Conservation (phyloP, 306 rosid genomes). For the Crotalaria pallida region DNA sequence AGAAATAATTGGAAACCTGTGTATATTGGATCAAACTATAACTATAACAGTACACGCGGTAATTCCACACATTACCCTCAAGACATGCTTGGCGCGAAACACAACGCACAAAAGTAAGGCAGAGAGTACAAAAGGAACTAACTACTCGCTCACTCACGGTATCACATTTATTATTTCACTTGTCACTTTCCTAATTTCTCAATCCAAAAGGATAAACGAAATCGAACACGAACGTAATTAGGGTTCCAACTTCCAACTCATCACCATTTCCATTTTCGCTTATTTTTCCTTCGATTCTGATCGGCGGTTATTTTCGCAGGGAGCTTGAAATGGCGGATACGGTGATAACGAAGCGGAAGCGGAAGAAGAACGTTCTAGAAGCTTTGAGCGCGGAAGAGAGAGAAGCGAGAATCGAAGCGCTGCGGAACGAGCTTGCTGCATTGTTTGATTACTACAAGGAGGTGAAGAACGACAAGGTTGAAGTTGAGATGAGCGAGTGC, state of each 20-base stretch:
- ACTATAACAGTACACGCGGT: too few relatives aligned
- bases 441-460: constrained; percentile 53
- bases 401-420: constrained; percentile 30
- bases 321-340: constrained; percentile 25
- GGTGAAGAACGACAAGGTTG: constrained; percentile 33
- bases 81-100: too few relatives aligned
- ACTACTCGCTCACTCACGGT: too few relatives aligned
- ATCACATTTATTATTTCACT: too few relatives aligned
- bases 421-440: constrained; percentile 44
- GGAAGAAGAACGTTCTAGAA: constrained; percentile 39
- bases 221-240: too few relatives aligned
- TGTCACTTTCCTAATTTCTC: too few relatives aligned
- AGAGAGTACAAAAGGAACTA: too few relatives aligned
- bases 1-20: too few relatives aligned
- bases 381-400: constrained; percentile 27
- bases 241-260: background rate
- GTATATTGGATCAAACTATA: too few relatives aligned
- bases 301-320: background rate
- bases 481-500: constrained; percentile 25
- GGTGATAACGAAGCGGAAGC: constrained; percentile 33
- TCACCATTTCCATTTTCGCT: background rate
- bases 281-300: background rate
- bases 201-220: too few relatives aligned
- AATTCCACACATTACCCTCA: too few relatives aligned
- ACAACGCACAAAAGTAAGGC: too few relatives aligned